Evolutionary conservation across 768 basidiomycete species (phyloP).

Genomic region (Pleurotus pulmonarius): DNA sequence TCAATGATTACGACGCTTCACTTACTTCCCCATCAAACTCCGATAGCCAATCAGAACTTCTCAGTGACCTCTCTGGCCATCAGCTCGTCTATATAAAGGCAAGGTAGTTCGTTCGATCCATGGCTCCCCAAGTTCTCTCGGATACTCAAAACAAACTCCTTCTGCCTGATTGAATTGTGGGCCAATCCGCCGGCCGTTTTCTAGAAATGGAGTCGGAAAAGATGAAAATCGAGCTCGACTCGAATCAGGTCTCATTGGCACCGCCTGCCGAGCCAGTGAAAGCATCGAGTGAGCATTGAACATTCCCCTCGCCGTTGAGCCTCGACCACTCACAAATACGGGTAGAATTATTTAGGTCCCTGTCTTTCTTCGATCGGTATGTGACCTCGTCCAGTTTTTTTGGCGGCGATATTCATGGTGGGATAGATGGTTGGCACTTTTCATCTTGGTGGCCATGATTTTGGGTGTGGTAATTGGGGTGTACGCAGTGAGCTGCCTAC

Average conservation of each 20-base stretch:
- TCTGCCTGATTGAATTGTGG: background rate
- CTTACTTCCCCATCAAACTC: background rate
- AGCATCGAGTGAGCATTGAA: background rate
- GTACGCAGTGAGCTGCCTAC: conserved; percentile 37
- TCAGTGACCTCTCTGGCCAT: background rate
- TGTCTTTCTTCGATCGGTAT: conserved; percentile 43
- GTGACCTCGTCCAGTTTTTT: background rate
- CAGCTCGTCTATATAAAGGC: too few relatives aligned
- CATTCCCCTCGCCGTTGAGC: background rate
- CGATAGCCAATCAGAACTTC: background rate
- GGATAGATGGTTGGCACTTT: conserved; percentile 51
- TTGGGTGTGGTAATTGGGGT: conserved; percentile 72
- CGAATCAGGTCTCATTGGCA: background rate
- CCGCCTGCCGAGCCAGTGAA: background rate
- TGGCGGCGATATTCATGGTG: background rate
- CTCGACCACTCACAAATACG: background rate
- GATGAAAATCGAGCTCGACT: background rate
- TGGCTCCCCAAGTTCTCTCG: background rate
- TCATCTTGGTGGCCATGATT: conserved; percentile 72
- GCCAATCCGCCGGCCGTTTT: background rate
- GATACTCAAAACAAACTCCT: background rate
- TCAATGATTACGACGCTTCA: too few relatives aligned
- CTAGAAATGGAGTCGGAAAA: background rate
- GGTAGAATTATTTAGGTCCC: conserved; percentile 33
- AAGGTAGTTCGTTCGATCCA: too few relatives aligned